Evolutionary conservation across 2,329 filamentous ascomycete genomes (phyloP).

Genomic region (Tolypocladium guangdongense): DNA sequence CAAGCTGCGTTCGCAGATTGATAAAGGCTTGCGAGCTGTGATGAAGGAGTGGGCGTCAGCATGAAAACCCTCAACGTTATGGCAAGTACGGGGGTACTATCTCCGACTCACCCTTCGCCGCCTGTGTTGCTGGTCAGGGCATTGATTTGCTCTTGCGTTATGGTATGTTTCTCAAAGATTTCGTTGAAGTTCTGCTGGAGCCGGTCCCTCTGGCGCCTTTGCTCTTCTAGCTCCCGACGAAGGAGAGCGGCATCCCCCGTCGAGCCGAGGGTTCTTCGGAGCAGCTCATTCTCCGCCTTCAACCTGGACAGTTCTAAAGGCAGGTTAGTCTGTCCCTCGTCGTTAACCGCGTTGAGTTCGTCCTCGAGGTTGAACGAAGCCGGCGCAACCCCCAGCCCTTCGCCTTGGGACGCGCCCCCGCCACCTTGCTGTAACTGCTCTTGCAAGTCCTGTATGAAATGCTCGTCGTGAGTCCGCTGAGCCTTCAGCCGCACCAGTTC

Average conservation of each 20-base stretch:
- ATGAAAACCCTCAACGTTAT: constrained; percentile 5
- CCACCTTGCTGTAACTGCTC: constrained; percentile 40
- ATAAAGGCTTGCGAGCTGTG: constrained; percentile 42
- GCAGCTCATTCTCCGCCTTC: constrained; percentile 49
- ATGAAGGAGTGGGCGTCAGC: constrained; percentile 30
- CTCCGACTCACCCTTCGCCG: constrained; percentile 44
- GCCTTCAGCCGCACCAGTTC: constrained; percentile 37
- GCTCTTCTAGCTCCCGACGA: constrained; percentile 44
- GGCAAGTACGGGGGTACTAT: constrained; percentile 1
- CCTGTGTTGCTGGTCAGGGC: constrained; percentile 39
- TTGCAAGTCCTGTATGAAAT: constrained; percentile 46
- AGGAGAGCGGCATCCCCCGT: constrained; percentile 43
- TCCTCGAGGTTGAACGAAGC: constrained; percentile 42
- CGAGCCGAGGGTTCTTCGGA: constrained; percentile 42
- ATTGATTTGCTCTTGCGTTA: constrained; percentile 46
- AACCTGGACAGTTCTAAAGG: constrained; percentile 45
- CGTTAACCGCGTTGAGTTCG: constrained; percentile 40
- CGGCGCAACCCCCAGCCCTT: constrained; percentile 6
- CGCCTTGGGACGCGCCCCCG: constrained; percentile 9
- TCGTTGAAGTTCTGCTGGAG: constrained; percentile 45
- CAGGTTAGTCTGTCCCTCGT: constrained; percentile 26
- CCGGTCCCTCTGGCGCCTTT: constrained; percentile 36
- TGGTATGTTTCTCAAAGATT: constrained; percentile 45
- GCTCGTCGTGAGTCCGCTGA: constrained; percentile 38
- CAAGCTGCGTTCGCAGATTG: constrained; percentile 37